Evolutionary conservation across 2,329 filamentous ascomycete species (phyloP).

Genomic region (Verticillium longisporum): DNA sequence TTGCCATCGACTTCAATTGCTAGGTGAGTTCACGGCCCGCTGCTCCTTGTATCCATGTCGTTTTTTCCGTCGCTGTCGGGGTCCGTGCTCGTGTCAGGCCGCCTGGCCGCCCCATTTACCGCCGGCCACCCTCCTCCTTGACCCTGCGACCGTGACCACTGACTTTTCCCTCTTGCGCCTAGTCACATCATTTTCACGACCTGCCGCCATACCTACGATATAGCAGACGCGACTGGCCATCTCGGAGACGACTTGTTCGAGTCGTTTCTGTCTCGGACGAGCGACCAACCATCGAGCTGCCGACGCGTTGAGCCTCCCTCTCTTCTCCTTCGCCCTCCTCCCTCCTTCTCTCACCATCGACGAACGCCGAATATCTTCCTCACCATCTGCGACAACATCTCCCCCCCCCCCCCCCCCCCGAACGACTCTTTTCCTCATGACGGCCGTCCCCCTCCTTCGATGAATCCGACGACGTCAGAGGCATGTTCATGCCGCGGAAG

Average conservation of each 20-base stretch:
- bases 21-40: slow-evolving; percentile 1
- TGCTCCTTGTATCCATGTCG: background rate
- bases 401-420: background rate
- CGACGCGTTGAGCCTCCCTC: background rate
- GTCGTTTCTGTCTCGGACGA: background rate
- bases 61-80: background rate
- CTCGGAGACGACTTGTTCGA: background rate
- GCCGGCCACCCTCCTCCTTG: background rate
- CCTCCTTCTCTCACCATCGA: background rate
- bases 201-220: background rate
- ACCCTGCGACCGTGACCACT: background rate
- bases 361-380: background rate
- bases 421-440: slow-evolving; percentile 45
- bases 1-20: slow-evolving; percentile 12
- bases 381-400: background rate
- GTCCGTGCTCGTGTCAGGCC: background rate
- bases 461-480: slow-evolving; percentile 80
- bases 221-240: background rate
- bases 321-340: background rate
- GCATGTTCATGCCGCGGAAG: slow-evolving; percentile 88
- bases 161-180: background rate
- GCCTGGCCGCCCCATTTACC: background rate
- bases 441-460: too few relatives aligned
- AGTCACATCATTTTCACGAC: background rate
- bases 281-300: background rate